Base-by-base conservation (phyloP, 106 monocot genomes). In the Xerophyta viscosa region DNA sequence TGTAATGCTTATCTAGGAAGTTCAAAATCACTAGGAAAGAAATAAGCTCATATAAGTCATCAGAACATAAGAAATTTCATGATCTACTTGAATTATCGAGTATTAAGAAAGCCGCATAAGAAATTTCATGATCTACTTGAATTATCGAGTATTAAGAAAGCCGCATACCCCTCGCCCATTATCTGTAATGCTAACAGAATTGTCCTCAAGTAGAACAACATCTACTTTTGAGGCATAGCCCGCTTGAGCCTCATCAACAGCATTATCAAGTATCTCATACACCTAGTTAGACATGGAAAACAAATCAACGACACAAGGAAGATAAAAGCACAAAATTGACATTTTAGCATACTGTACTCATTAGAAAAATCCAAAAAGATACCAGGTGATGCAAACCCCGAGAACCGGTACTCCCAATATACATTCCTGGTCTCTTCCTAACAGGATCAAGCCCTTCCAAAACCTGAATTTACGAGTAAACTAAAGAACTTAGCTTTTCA, bases 391-490 rank as follows among this genome's bases (percentile, higher is more conserved):
- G 96, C 71, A 98, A 69, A 24, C 96, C 96, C 61, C 89, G 89
- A 24, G 96, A 61, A 15, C 89, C 96, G 27, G 96, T 98, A 41
- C 89, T 98, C 27, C 96, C 96, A 57, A 98, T 98, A 46, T 98
- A 98, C 96, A 98, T 98, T 41, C 89, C 96, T 53, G 89, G 96
- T 54, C 96, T 98, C 64, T 89, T 98, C 50, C 96, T 76, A n/a
- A 98, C 96, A 37, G 89, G 79, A 68, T 98, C 96, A 36, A 98
- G 65, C 29, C 89, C 96, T 77, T 98, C 89, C 46, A 98, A 56
- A 20, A 98, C 96, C 96, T 98, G 57, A 60, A 57, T 1, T 45
- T 26, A 61, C 27, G 46, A 46, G 46, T 46, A 18, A 14, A 37
- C 6, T 3, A 18, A 4, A 6, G n/a, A n/a, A n/a, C n/a, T n/a